Evolutionary conservation across 495 filamentous ascomycete genomes (phyloP).

Genomic region (Penicillium bovifimosum): DNA sequence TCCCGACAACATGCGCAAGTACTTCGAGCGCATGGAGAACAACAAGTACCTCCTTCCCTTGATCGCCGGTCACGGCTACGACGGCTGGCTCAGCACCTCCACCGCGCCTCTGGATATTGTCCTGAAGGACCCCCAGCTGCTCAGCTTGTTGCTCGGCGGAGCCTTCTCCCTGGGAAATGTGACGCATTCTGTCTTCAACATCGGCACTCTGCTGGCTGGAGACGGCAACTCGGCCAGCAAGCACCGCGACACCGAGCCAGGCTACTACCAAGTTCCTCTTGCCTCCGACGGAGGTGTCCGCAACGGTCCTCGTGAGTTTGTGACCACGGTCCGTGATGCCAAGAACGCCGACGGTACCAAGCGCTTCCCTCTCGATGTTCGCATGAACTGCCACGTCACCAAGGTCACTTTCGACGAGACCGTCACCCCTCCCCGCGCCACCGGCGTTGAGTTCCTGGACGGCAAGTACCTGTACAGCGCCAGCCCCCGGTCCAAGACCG

Average conservation of each 20-base stretch:
- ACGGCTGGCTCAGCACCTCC: constrained; percentile 52
- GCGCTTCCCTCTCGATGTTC: constrained; percentile 56
- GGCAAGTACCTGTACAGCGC: constrained; percentile 57
- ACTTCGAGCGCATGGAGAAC: constrained; percentile 46
- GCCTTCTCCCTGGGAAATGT: constrained; percentile 45
- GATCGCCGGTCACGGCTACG: constrained; percentile 47
- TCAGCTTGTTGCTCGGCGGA: constrained; percentile 45
- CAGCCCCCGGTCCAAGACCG: constrained; percentile 34
- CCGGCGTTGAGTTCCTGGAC: constrained; percentile 58
- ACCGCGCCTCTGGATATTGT: constrained; percentile 43
- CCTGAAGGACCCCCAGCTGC: constrained; percentile 46
- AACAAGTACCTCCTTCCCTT: constrained; percentile 45
- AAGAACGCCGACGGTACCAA: constrained; percentile 45
- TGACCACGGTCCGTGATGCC: constrained; percentile 47
- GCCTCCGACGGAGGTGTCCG: constrained; percentile 42
- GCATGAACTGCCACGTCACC: constrained; percentile 55
- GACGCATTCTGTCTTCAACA: constrained; percentile 32
- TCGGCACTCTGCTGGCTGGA: constrained; percentile 40
- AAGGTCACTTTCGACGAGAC: constrained; percentile 50
- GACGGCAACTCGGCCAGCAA: constrained; percentile 48
- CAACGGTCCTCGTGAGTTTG: constrained; percentile 48
- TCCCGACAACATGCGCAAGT: constrained; percentile 39
- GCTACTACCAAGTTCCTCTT: constrained; percentile 52
- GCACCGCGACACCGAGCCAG: constrained; percentile 33
- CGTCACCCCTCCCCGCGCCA: constrained; percentile 44